Percentiles rank a stretch among this genome's conserved stretches.
Evolutionary conservation across 2,329 filamentous ascomycete genomes (phyloP).

Genomic region (Fusarium clavum): DNA sequence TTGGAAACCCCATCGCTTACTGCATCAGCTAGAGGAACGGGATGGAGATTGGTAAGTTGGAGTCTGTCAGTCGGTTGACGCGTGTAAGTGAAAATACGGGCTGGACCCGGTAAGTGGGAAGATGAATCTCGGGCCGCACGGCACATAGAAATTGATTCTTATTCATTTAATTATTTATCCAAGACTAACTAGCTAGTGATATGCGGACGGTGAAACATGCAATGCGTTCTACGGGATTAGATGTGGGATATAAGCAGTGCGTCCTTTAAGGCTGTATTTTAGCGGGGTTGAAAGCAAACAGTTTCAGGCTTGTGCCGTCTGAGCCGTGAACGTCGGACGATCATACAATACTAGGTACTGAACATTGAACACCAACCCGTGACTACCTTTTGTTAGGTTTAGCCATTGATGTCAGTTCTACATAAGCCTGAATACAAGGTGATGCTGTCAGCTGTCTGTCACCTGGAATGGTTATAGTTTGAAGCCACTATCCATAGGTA

Average conservation of each 20-base stretch:
- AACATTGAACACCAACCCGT: not conserved
- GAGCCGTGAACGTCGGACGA: conserved; percentile 31
- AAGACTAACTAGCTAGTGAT: not conserved
- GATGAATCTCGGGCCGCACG: not conserved
- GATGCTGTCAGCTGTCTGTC: not conserved
- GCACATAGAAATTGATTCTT: not conserved
- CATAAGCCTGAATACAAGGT: conserved; percentile 1
- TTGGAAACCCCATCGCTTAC: no score
- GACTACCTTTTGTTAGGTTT: not conserved
- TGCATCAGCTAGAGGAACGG: not conserved
- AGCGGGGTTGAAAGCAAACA: not conserved
- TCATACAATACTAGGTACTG: not conserved
- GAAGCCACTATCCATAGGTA: not conserved
- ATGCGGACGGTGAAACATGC: not conserved
- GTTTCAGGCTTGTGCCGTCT: conserved; percentile 34
- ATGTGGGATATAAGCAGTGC: not conserved
- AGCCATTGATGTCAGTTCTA: conserved; percentile 13
- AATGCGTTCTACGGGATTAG: not conserved
- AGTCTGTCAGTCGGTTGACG: not conserved
- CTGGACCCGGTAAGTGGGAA: not conserved
- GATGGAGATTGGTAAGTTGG: not conserved
- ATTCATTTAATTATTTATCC: not conserved
- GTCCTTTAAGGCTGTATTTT: not conserved
- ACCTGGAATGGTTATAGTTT: not conserved
- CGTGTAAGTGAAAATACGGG: not conserved